Conservation (phyloP, 2,329 filamentous ascomycete species). For the Cladophialophora exuberans region DNA sequence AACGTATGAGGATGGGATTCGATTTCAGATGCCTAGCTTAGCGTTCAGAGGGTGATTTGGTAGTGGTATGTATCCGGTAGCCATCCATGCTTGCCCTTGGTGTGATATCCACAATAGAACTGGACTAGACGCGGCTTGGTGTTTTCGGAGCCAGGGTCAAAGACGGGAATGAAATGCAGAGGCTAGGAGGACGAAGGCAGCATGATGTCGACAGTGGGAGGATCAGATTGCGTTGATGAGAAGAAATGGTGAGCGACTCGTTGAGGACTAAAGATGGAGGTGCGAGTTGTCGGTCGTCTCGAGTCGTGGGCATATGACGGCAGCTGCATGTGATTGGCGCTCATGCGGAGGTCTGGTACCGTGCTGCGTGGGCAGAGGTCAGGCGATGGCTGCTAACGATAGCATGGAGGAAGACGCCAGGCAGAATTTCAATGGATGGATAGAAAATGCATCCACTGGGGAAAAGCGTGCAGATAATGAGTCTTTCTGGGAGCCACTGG, state of each 20-base stretch:
- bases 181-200: slow-evolving; percentile 24
- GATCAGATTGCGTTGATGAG: not conserved
- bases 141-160: slow-evolving; percentile 7
- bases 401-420: not conserved
- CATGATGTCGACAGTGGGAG: slow-evolving; percentile 22
- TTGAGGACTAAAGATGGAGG: slow-evolving; percentile 24
- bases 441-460: not conserved
- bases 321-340: slow-evolving; percentile 28
- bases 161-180: not conserved
- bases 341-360: slow-evolving; percentile 8
- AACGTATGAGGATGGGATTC: slow-evolving; percentile 5
- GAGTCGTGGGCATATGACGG: slow-evolving; percentile 33
- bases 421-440: slow-evolving; percentile 8
- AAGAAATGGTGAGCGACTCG: slow-evolving; percentile 19
- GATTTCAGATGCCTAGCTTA: slow-evolving; percentile 25
- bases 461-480: no score
- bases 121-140: not conserved
- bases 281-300: slow-evolving; percentile 16
- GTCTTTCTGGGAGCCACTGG: no score
- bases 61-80: slow-evolving; percentile 25
- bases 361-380: slow-evolving; percentile 5
- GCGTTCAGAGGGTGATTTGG: slow-evolving; percentile 22
- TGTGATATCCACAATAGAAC: slow-evolving; percentile 13
- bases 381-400: slow-evolving; percentile 2
- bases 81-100: slow-evolving; percentile 30